Percentiles rank a stretch among this genome's conserved stretches.
These are phyloP conservation scores for Tetratostichococcus sp. DNA, from an alignment of 139 green algal species.

Conservation along the genomic window DNA sequence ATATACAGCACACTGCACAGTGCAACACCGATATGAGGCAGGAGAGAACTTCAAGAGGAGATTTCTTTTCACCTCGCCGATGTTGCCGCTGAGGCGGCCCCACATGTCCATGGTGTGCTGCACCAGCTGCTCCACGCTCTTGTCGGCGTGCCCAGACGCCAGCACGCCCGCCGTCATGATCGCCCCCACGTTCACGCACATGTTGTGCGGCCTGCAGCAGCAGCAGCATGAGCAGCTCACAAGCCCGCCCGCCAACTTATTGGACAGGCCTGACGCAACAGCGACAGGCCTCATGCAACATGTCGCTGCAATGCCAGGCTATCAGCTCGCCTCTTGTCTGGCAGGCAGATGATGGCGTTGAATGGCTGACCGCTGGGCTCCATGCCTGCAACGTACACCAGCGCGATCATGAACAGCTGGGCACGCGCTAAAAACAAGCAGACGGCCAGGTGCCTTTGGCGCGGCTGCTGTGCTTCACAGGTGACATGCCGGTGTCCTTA, in stretches of 20 bases:
- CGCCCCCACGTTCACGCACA: constrained; percentile 2
- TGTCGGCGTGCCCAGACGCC: constrained; percentile 3
- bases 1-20: no score
- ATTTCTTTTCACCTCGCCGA: background rate
- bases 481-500: no score
- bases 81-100: background rate
- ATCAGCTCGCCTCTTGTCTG: constrained; percentile 1
- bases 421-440: no score
- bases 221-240: no score
- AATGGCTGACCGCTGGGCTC: constrained; percentile 9
- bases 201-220: constrained; percentile 1
- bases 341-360: constrained; percentile 3
- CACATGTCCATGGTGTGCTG: constrained; percentile 7
- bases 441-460: no score
- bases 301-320: no score
- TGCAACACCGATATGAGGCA: no score
- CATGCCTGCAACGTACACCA: background rate
- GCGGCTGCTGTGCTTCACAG: no score
- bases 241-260: no score
- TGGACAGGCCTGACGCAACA: no score
- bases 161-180: constrained; percentile 8
- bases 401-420: background rate
- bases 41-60: no score
- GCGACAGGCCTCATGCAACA: no score
- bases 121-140: background rate